phyloP scores from a whole-genome alignment of 805 yeast genomes.

The Pichia gijzeniarum region DNA sequence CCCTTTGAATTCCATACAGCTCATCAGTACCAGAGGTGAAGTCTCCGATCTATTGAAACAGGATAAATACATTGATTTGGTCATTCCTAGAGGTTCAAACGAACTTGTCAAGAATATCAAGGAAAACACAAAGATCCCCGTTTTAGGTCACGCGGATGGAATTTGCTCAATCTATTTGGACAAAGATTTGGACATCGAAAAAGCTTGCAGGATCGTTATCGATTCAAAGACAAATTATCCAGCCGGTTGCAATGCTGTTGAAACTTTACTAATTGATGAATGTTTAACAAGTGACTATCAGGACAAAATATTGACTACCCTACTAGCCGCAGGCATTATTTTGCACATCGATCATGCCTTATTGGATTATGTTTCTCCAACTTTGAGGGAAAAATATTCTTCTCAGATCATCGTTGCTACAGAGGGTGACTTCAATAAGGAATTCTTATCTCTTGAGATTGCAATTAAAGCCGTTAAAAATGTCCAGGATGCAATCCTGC shows the following conservation, averaged over 20 bases:
- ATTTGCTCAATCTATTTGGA: slow-evolving; percentile 86
- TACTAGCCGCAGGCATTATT: slow-evolving; percentile 63
- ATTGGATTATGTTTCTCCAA: slow-evolving; percentile 26
- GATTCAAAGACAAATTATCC: slow-evolving; percentile 96
- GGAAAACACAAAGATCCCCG: slow-evolving; percentile 87
- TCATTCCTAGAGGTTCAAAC: slow-evolving; percentile 97
- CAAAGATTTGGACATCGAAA: slow-evolving; percentile 64
- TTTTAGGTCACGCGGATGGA: slow-evolving; percentile 98
- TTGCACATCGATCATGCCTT: slow-evolving; percentile 59
- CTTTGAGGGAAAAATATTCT: slow-evolving; percentile 12
- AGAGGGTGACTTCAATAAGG: slow-evolving; percentile 71
- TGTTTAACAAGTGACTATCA: slow-evolving; percentile 25
- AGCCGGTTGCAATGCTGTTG: slow-evolving; percentile 98
- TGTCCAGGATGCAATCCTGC: slow-evolving; percentile 69
- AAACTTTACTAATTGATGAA: slow-evolving; percentile 66
- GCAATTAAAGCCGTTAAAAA: slow-evolving; percentile 61
- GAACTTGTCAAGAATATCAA: slow-evolving; percentile 84
- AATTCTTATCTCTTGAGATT: slow-evolving; percentile 76
- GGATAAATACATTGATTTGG: slow-evolving; percentile 87
- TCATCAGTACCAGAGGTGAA: slow-evolving; percentile 84
- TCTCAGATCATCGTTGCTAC: slow-evolving; percentile 40
- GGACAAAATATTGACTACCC: slow-evolving; percentile 25
- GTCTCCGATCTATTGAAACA: slow-evolving; percentile 79
- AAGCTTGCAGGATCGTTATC: slow-evolving; percentile 68
- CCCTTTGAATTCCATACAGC: slow-evolving; percentile 76